Conservation (phyloP, 2,329 filamentous ascomycete species). For the Ophiostoma montium region DNA sequence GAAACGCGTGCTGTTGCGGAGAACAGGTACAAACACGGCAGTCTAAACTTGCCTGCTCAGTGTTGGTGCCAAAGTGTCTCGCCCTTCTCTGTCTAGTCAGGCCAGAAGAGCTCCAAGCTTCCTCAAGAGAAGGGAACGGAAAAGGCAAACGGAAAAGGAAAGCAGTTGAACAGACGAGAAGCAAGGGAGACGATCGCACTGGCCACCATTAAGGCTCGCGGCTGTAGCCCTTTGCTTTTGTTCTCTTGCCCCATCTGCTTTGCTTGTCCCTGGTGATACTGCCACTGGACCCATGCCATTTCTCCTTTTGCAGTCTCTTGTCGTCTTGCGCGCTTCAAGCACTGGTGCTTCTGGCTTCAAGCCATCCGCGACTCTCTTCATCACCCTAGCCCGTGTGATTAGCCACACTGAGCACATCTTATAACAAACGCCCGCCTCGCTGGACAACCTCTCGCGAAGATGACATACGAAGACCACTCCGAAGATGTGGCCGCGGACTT, state of each 20-base stretch:
- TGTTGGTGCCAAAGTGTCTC: too few relatives aligned
- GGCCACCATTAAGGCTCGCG: neutral
- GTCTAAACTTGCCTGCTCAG: too few relatives aligned
- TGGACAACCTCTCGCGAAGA: slow-evolving; percentile 14
- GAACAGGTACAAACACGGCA: too few relatives aligned
- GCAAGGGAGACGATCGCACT: neutral
- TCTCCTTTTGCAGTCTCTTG: neutral
- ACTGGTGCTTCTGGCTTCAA: too few relatives aligned
- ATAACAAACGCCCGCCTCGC: neutral
- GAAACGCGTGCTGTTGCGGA: too few relatives aligned
- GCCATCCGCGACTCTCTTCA: neutral
- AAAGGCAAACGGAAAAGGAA: neutral
- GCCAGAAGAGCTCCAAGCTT: too few relatives aligned
- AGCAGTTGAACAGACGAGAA: neutral
- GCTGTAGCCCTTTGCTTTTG: neutral
- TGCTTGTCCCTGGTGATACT: neutral
- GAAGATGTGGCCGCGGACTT: slow-evolving; percentile 94
- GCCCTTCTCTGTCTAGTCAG: too few relatives aligned
- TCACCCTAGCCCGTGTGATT: neutral
- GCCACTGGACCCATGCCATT: neutral
- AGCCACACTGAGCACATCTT: neutral
- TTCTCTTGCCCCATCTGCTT: neutral
- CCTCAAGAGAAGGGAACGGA: too few relatives aligned
- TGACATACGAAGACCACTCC: slow-evolving; percentile 39
- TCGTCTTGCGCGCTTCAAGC: too few relatives aligned